Conservation (phyloP, 129 eudicot species). For the Ambrosia trifida region DNA sequence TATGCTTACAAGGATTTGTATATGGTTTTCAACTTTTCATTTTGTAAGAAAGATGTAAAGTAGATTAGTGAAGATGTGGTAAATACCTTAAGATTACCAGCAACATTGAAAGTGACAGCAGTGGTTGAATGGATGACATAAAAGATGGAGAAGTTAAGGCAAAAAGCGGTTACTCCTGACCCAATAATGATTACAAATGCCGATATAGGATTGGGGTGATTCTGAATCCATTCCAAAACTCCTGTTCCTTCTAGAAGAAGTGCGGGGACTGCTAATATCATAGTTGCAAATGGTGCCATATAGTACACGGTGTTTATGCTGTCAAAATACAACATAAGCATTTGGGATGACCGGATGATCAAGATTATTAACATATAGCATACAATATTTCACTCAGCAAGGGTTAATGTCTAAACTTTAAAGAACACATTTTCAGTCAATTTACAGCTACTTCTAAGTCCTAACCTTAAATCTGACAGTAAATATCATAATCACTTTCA, state of each 20-base stretch:
- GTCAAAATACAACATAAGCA: slow-evolving; percentile 18
- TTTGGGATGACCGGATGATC: neutral
- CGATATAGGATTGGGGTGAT: slow-evolving; percentile 47
- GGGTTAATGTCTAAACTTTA: neutral
- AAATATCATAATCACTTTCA: neutral
- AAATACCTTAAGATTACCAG: slow-evolving; percentile 91
- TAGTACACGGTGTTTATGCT: slow-evolving; percentile 97
- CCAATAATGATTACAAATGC: slow-evolving; percentile 72
- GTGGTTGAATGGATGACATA: slow-evolving; percentile 96
- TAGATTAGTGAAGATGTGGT: neutral
- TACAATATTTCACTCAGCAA: neutral
- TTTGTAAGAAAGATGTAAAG: slow-evolving; percentile 6
- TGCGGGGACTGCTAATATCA: slow-evolving; percentile 87
- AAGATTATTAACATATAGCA: neutral
- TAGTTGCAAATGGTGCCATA: slow-evolving; percentile 98
- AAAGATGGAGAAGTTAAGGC: slow-evolving; percentile 92
- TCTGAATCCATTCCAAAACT: slow-evolving; percentile 65
- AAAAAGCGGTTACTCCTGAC: slow-evolving; percentile 87
- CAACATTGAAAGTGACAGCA: slow-evolving; percentile 96
- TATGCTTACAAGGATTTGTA: neutral
- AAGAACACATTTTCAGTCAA: neutral
- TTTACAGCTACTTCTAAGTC: neutral
- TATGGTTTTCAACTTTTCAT: neutral
- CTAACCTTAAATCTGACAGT: neutral
- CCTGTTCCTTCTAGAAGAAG: slow-evolving; percentile 85